Base-by-base conservation (phyloP, 768 basidiomycete species). In the Naematelia encephala region DNA sequence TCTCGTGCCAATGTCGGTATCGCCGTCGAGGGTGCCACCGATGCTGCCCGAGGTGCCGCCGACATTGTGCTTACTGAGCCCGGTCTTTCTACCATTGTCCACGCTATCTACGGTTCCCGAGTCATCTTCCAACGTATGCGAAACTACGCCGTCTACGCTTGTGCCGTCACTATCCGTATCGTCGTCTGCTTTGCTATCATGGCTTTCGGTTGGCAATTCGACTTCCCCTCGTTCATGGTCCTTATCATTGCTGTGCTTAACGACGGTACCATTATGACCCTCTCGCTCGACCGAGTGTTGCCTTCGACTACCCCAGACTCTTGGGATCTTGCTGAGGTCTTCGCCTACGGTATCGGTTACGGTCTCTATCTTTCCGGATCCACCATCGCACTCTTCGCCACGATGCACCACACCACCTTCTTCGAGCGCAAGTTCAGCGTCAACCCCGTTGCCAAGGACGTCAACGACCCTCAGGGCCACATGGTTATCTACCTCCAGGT, bases 201-300 rank as follows among this genome's bases (percentile, higher is more conserved):
- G 76, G 89, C 90, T 45, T 97, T 97, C 78, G 87, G 87, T 30
- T 98, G 92, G 86, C 85, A 87, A 82, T 92, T 94, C 80, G 89
- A 96, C 79, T 98, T 98, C 91, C 94, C 94, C 66, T 91, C 94
- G 12, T 98, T 98, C 85, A 98, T 97, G 94, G 86, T 98, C 68
- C 88, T 98, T 78, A 90, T 97, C 78, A 92, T 98, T 66, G 94
- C 94, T 59, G 83, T 97, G 34, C 81, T 96, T 68, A 98, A 98
- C 79, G 94, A 98, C 76, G 94, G 94, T 76, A 97, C 94, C 63
- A 97, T 98, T 83, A 96, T 98, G 92, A 98, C 94, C 5, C 83
- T 97, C 58, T 77, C 75, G 43, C 87, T 94, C 44, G 94, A 98
- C 78, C 90, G 94, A 75, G 94, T 97, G 56, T 79, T 98, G 67